Evolutionary conservation across 805 yeast species (phyloP), one percentile per base, ranked within the genome.

Genomic region (Metschnikowia sp.): DNA sequence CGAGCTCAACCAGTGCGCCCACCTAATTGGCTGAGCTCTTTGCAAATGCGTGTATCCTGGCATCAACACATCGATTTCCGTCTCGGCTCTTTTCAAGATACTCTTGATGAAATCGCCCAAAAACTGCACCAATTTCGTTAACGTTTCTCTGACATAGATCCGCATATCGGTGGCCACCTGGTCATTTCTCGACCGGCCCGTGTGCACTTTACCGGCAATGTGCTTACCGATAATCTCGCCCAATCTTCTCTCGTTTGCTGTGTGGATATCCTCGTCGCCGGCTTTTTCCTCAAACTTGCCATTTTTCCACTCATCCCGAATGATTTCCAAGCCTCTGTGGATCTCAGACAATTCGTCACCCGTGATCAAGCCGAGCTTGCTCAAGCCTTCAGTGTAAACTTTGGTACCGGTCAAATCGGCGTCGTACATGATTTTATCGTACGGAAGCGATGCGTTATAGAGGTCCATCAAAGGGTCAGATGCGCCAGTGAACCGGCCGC

Each of bases 161-260:
- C 99, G 81, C 96, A 94, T 88, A 64, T 94, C 99, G n/a, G 98
- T 92, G 39, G 97, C 99, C 43, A 91, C 97, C 74, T 94, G 99
- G 68, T 94, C 99, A 63, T 94, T 94, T 78, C 99, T 84, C 40
- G 96, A 88, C 65, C 99, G 83, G 52, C 99, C 99, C n/a, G 99
- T 94, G 68, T 94, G 99, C 30, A 94, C 98, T 62, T 94, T 94
- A 36, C 99, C 99, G 12, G 98, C 88, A 64, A 94, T 92, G 46
- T 82, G 83, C 60, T 83, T 83, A 47, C 99, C 99, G 60, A 94
- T 94, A 45, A 94, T 74, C 71, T 94, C 99, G 42, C 99, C 99
- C 53, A 94, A 75, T 62, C 99, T 80, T 73, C 99, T 87, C 74
- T 94, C 99, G 64, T 94, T 94, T 38, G 99, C 99, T 37, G 99